Percentiles rank a stretch among this genome's conserved stretches.
Evolutionary conservation across 1,284 basidiomycete species (phyloP).

Genomic region (Pterula multifida): DNA sequence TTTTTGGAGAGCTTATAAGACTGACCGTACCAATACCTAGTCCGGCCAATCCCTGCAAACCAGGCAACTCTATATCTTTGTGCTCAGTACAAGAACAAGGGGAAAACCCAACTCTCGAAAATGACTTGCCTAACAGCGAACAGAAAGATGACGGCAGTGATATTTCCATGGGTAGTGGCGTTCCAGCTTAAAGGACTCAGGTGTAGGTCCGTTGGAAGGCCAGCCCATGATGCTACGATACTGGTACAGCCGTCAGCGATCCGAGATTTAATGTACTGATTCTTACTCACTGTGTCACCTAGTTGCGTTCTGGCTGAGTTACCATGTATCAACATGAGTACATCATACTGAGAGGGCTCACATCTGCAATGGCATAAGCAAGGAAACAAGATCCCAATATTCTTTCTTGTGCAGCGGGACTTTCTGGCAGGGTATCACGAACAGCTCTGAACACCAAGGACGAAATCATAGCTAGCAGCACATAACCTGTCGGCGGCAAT

Average conservation of each 20-base stretch:
- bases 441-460: slow-evolving; percentile 61
- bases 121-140: slow-evolving; percentile 36
- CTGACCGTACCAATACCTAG: slow-evolving; percentile 40
- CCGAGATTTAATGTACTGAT: slow-evolving; percentile 8
- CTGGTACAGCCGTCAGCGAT: slow-evolving; percentile 26
- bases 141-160: slow-evolving; percentile 47
- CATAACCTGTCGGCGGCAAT: slow-evolving; percentile 36
- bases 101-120: slow-evolving; percentile 8
- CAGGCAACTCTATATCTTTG: slow-evolving; percentile 38
- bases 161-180: slow-evolving; percentile 62
- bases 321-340: slow-evolving; percentile 2
- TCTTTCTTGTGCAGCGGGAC: slow-evolving; percentile 55
- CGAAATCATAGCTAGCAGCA: slow-evolving; percentile 55
- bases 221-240: slow-evolving; percentile 41
- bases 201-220: slow-evolving; percentile 44
- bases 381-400: slow-evolving; percentile 53
- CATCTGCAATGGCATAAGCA: slow-evolving; percentile 63
- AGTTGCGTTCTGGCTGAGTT: slow-evolving; percentile 5
- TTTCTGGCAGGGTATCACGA: slow-evolving; percentile 44
- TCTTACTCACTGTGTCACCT: slow-evolving; percentile 40
- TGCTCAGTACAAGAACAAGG: slow-evolving; percentile 1
- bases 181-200: slow-evolving; percentile 49
- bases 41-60: slow-evolving; percentile 54
- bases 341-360: slow-evolving; percentile 21
- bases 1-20: not conserved